Conservation (phyloP, 2,329 filamentous ascomycete species). For the Paracorniculantispora psalliotae region DNA sequence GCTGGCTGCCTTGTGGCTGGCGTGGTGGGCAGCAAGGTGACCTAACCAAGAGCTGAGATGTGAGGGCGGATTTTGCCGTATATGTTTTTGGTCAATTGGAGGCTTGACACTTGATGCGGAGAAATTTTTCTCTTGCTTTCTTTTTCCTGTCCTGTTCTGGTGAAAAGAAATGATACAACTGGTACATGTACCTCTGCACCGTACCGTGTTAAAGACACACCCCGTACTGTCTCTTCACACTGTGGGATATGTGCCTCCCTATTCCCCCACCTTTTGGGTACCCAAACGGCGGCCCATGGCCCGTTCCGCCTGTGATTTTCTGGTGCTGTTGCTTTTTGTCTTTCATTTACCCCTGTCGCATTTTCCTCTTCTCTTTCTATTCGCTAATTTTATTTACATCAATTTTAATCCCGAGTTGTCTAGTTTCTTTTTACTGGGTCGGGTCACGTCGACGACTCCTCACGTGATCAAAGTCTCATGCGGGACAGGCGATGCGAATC, state of each 20-base stretch:
- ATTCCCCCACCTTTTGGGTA: constrained; percentile 7
- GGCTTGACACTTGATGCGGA: not conserved
- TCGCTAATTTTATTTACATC: not conserved
- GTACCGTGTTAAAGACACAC: constrained; percentile 7
- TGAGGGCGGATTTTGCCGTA: not conserved
- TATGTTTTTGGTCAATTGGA: not conserved
- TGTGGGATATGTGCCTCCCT: not conserved
- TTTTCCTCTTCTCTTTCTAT: not conserved
- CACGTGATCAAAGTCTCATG: constrained; percentile 14
- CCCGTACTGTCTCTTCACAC: not conserved
- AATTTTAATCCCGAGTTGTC: not conserved
- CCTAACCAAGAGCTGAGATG: constrained; percentile 4
- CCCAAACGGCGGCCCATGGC: constrained; percentile 10
- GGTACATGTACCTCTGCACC: no score
- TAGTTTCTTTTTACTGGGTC: constrained; percentile 3
- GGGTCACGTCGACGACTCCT: constrained; percentile 8
- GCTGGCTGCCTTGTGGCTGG: not conserved
- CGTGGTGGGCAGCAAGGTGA: not conserved
- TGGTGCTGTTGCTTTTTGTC: not conserved
- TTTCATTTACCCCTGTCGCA: not conserved
- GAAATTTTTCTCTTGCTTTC: not conserved
- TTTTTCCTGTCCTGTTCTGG: not conserved
- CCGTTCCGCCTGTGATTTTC: constrained; percentile 3
- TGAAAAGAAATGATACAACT: no score
- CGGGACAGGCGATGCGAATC: constrained; percentile 5